Percentiles rank a stretch among this genome's conserved stretches.
Evolutionary conservation across 1,284 basidiomycete genomes (phyloP).

Genomic region (Naganishia cerealis): DNA sequence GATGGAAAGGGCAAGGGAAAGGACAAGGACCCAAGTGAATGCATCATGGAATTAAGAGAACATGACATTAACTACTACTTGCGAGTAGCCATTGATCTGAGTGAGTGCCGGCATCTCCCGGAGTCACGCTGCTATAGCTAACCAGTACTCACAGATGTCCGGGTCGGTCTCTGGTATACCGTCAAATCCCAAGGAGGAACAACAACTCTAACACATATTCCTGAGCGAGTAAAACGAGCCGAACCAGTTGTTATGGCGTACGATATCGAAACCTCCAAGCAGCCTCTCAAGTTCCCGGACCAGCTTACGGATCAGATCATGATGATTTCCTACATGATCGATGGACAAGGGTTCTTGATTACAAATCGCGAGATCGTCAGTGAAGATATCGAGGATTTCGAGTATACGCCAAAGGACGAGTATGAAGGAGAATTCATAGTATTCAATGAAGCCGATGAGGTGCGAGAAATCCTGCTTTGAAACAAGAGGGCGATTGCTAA

Average conservation of each 20-base stretch:
- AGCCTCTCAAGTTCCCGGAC: slow-evolving; percentile 97
- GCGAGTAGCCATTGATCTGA: slow-evolving; percentile 95
- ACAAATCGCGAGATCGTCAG: slow-evolving; percentile 96
- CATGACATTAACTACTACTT: slow-evolving; percentile 98
- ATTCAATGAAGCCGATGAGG: slow-evolving; percentile 94
- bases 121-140: neutral
- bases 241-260: slow-evolving; percentile 99
- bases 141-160: slow-evolving; percentile 64
- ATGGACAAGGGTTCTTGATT: slow-evolving; percentile 85
- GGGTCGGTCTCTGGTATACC: slow-evolving; percentile 95
- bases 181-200: slow-evolving; percentile 80
- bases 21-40: slow-evolving; percentile 80
- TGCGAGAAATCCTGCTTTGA: slow-evolving; percentile 48
- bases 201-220: slow-evolving; percentile 71
- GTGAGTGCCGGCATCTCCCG: slow-evolving; percentile 46
- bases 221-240: slow-evolving; percentile 91
- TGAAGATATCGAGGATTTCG: slow-evolving; percentile 97
- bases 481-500: neutral
- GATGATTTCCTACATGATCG: slow-evolving; percentile 83
- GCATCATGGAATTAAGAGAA: slow-evolving; percentile 90
- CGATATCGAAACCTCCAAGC: slow-evolving; percentile 98
- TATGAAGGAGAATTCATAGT: slow-evolving; percentile 96
- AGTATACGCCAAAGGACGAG: slow-evolving; percentile 97
- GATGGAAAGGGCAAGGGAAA: slow-evolving; percentile 53
- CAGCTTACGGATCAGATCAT: slow-evolving; percentile 95